Percentiles rank a stretch among this genome's conserved stretches.
These are phyloP conservation scores for Coemansia sp. DNA, from an alignment of 192 early-diverging fungal species.

Conservation along the genomic window DNA sequence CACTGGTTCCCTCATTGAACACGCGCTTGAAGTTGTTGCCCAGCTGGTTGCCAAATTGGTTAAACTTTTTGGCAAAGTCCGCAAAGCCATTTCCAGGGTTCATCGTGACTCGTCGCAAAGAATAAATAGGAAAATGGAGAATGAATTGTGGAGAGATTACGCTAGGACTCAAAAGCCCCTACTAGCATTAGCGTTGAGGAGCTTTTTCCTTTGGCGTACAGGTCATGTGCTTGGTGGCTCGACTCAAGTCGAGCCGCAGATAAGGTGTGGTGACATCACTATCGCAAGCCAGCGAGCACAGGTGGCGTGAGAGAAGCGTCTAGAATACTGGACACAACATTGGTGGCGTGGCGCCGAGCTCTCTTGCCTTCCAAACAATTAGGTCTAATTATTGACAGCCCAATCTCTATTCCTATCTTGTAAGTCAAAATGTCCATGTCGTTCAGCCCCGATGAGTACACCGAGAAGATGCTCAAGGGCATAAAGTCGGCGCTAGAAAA, in stretches of 20 bases:
- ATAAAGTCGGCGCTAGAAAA: conserved; percentile 61
- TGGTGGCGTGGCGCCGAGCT: no score
- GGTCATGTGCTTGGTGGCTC: background rate
- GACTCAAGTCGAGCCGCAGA: background rate
- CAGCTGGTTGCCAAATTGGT: conserved; percentile 44
- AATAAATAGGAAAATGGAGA: background rate
- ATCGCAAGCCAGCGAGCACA: no score
- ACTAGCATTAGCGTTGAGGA: background rate
- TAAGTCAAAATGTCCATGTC: conserved; percentile 24
- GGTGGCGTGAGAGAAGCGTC: no score
- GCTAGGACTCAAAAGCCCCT: background rate
- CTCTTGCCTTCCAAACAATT: no score
- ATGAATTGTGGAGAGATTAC: background rate
- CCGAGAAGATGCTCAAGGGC: conserved; percentile 80
- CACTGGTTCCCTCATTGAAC: conserved; percentile 29
- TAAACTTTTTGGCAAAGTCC: conserved; percentile 51
- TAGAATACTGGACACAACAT: no score
- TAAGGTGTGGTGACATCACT: background rate
- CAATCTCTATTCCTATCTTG: background rate
- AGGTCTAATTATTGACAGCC: no score
- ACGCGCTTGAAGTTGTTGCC: conserved; percentile 49
- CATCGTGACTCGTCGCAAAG: conserved; percentile 10
- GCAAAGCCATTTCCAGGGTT: conserved; percentile 43
- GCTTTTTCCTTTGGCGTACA: background rate
- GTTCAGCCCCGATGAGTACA: conserved; percentile 70